These are phyloP conservation scores for Talaromyces rugulosus DNA, from an alignment of 2,329 filamentous ascomycete genomes.

Conservation along the genomic window DNA sequence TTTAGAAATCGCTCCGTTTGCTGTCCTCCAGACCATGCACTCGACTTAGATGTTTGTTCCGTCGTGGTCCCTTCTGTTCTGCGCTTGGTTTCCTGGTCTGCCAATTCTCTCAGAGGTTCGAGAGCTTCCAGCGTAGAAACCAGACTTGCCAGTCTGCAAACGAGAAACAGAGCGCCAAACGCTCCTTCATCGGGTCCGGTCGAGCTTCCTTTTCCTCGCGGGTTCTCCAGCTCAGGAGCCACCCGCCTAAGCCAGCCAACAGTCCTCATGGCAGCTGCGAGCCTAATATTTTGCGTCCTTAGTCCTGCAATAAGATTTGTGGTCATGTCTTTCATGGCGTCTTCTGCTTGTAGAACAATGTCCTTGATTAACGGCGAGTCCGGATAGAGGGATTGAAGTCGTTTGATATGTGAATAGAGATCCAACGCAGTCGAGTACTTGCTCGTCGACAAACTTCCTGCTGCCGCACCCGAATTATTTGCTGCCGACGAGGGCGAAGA, in stretches of 20 bases:
- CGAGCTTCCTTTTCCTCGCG: slow-evolving; percentile 23
- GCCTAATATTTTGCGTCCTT: slow-evolving; percentile 72
- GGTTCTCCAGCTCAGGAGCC: slow-evolving; percentile 68
- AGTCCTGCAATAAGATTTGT: slow-evolving; percentile 75
- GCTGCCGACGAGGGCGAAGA: slow-evolving; percentile 30
- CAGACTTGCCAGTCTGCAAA: slow-evolving; percentile 78
- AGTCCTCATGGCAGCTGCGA: slow-evolving; percentile 84
- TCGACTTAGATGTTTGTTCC: slow-evolving; percentile 16
- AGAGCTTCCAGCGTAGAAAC: slow-evolving; percentile 75
- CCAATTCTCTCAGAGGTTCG: slow-evolving; percentile 78
- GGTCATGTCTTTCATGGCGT: slow-evolving; percentile 83
- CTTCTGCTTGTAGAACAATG: slow-evolving; percentile 73
- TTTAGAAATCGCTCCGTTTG: slow-evolving; percentile 94
- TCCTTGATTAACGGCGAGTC: slow-evolving; percentile 69
- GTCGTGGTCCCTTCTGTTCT: slow-evolving; percentile 30
- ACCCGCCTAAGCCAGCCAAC: slow-evolving; percentile 87
- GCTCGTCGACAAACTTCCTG: slow-evolving; percentile 48
- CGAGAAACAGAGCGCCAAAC: slow-evolving; percentile 78
- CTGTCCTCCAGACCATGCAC: slow-evolving; percentile 58
- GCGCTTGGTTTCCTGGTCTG: slow-evolving; percentile 71
- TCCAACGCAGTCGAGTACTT: slow-evolving; percentile 90
- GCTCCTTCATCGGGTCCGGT: slow-evolving; percentile 55
- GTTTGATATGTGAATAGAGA: slow-evolving; percentile 86
- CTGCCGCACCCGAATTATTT: slow-evolving; percentile 32
- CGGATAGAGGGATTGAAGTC: slow-evolving; percentile 77